phyloP scores from a whole-genome alignment of 768 basidiomycete genomes.

The Asterophora lycoperdoides region DNA sequence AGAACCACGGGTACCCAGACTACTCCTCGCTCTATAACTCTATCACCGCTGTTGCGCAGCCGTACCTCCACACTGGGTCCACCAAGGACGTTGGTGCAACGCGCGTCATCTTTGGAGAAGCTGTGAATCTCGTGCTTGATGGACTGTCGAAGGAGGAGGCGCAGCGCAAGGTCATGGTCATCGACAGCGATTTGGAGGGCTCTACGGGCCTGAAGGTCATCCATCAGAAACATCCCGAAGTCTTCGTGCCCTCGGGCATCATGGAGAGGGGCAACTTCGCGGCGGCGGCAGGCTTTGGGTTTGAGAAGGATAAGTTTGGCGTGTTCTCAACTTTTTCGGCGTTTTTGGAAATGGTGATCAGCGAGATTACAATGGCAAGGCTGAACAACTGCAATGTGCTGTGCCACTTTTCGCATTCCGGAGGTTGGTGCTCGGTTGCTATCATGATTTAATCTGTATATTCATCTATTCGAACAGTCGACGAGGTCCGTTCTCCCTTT shows the following conservation, averaged over 20 bases:
- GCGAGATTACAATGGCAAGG: conserved; percentile 90
- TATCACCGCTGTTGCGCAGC: conserved; percentile 55
- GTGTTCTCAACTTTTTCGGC: conserved; percentile 91
- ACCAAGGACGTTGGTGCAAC: conserved; percentile 75
- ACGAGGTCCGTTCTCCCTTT: conserved; percentile 41
- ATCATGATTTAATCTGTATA: background rate
- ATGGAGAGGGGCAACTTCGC: conserved; percentile 85
- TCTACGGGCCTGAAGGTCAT: conserved; percentile 87
- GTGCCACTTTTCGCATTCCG: conserved; percentile 87
- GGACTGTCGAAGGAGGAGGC: conserved; percentile 72
- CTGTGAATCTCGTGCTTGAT: conserved; percentile 76
- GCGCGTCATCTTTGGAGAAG: conserved; percentile 82
- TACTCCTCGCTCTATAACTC: conserved; percentile 50
- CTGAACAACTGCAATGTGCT: conserved; percentile 86
- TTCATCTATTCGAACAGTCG: conserved; percentile 44
- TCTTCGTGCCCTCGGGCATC: conserved; percentile 80
- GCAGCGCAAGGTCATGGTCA: conserved; percentile 77
- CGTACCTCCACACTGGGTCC: conserved; percentile 65
- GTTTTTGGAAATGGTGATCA: conserved; percentile 88
- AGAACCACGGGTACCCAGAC: conserved; percentile 51
- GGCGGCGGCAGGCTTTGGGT: conserved; percentile 85
- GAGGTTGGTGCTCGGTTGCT: conserved; percentile 43
- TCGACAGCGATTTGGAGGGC: conserved; percentile 86
- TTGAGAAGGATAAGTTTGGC: conserved; percentile 75
- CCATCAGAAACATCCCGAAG: conserved; percentile 87